Conservation (phyloP, 2,329 filamentous ascomycete species). For the Pseudogymnoascus sp. region DNA sequence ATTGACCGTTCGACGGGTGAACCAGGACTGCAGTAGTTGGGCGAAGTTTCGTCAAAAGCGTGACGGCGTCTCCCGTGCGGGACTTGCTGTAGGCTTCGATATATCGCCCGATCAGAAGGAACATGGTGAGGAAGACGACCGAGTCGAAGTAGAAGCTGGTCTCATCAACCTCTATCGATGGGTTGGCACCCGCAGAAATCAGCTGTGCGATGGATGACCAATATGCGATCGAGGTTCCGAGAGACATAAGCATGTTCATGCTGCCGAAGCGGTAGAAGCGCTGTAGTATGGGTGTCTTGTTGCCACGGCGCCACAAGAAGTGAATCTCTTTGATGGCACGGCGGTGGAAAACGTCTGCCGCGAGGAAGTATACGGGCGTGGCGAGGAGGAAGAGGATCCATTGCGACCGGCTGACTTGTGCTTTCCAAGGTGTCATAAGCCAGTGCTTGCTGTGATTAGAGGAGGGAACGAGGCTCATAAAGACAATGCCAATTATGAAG, state of each 20-base stretch:
- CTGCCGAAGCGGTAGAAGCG: slow-evolving; percentile 85
- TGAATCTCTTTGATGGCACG: slow-evolving; percentile 72
- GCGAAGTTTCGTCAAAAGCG: slow-evolving; percentile 65
- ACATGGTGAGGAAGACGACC: slow-evolving; percentile 81
- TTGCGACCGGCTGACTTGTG: slow-evolving; percentile 68
- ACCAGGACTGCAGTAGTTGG: slow-evolving; percentile 67
- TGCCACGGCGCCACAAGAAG: slow-evolving; percentile 66
- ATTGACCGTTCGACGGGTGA: neutral
- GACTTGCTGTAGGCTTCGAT: slow-evolving; percentile 85
- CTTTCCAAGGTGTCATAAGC: slow-evolving; percentile 57
- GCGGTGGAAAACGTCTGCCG: slow-evolving; percentile 76
- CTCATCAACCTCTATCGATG: slow-evolving; percentile 42
- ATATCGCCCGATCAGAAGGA: slow-evolving; percentile 62
- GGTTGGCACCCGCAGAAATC: slow-evolving; percentile 39
- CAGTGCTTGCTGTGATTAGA: slow-evolving; percentile 52
- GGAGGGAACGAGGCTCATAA: slow-evolving; percentile 71
- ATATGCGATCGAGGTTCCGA: slow-evolving; percentile 80
- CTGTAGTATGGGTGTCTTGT: slow-evolving; percentile 60
- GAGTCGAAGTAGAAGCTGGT: slow-evolving; percentile 67
- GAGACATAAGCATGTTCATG: slow-evolving; percentile 85
- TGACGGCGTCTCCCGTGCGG: slow-evolving; percentile 75
- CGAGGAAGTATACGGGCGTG: slow-evolving; percentile 81
- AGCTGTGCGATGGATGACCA: slow-evolving; percentile 70
- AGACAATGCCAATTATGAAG: slow-evolving; percentile 81
- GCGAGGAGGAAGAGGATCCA: slow-evolving; percentile 74